Percentiles rank a stretch among this genome's conserved stretches.
Conservation (phyloP, 768 basidiomycete species). For the Scleroderma bovista region DNA sequence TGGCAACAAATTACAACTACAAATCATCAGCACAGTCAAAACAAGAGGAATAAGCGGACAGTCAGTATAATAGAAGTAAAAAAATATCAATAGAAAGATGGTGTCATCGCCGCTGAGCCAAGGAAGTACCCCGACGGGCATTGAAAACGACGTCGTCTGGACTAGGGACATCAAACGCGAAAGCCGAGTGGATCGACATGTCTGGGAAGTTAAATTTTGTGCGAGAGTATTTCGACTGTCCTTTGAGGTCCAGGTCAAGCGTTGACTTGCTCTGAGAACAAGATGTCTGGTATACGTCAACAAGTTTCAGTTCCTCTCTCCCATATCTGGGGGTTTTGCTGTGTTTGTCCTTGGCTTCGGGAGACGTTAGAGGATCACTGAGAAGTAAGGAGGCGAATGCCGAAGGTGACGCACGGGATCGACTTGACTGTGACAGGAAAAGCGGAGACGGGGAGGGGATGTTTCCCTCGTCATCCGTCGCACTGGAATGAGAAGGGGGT, state of each 20-base stretch:
- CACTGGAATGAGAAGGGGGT: constrained; percentile 27
- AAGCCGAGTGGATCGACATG: constrained; percentile 34
- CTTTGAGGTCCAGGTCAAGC: constrained; percentile 11
- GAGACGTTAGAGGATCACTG: constrained; percentile 39
- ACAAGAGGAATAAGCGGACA: not conserved
- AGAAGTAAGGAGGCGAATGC: constrained; percentile 70
- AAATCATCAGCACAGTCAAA: constrained; percentile 13
- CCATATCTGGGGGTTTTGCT: constrained; percentile 24
- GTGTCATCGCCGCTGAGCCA: constrained; percentile 36
- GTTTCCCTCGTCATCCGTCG: constrained; percentile 36
- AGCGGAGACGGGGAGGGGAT: constrained; percentile 43
- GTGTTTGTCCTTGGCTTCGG: constrained; percentile 34
- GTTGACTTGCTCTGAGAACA: constrained; percentile 27
- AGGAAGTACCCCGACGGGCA: constrained; percentile 70
- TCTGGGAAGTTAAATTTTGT: constrained; percentile 27
- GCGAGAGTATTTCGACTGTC: constrained; percentile 7
- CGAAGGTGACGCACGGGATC: constrained; percentile 71
- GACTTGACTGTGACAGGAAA: constrained; percentile 48
- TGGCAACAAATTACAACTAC: constrained; percentile 29
- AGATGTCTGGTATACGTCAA: constrained; percentile 24
- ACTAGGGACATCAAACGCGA: constrained; percentile 78
- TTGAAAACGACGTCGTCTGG: constrained; percentile 87
- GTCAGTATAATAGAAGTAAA: not conserved
- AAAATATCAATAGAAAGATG: not conserved
- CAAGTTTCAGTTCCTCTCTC: constrained; percentile 26